phyloP scores from a whole-genome alignment of 306 rosid species.

The Mimosa bimucronata region DNA sequence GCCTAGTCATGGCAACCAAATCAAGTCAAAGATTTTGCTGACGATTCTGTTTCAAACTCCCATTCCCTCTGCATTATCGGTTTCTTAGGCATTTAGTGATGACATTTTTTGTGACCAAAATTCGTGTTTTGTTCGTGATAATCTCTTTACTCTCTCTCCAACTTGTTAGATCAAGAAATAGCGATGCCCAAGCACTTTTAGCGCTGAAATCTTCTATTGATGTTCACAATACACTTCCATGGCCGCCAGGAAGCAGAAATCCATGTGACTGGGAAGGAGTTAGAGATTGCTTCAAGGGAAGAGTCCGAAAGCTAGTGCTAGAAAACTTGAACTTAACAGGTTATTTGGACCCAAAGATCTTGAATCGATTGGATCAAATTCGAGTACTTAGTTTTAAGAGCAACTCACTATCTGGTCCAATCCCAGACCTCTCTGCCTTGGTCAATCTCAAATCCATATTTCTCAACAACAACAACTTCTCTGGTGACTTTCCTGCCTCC shows the following conservation, averaged over 20 bases:
- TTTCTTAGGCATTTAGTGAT: background rate
- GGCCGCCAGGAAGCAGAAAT: conserved; percentile 55
- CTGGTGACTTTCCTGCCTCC: conserved; percentile 77
- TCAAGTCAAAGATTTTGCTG: conserved; percentile 26
- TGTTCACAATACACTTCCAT: conserved; percentile 55
- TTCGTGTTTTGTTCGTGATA: conserved; percentile 13
- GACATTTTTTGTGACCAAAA: conserved; percentile 31
- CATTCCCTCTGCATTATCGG: background rate
- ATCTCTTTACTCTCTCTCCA: conserved; percentile 28
- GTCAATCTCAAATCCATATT: conserved; percentile 79
- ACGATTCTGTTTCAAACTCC: background rate
- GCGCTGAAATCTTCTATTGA: conserved; percentile 71
- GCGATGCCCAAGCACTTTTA: conserved; percentile 62
- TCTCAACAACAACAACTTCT: conserved; percentile 69
- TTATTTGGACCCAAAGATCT: conserved; percentile 51
- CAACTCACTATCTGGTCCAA: conserved; percentile 71
- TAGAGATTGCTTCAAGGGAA: conserved; percentile 72
- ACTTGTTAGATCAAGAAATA: conserved; percentile 36
- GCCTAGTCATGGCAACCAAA: conserved; percentile 23
- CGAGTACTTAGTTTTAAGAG: conserved; percentile 89
- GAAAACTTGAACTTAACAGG: conserved; percentile 76
- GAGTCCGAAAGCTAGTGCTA: conserved; percentile 77
- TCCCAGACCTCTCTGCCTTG: conserved; percentile 73
- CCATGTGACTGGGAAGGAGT: conserved; percentile 83
- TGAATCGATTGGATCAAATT: conserved; percentile 81